Base-by-base conservation (phyloP, 1,284 basidiomycete genomes). In the Trichosporon faecale region DNA sequence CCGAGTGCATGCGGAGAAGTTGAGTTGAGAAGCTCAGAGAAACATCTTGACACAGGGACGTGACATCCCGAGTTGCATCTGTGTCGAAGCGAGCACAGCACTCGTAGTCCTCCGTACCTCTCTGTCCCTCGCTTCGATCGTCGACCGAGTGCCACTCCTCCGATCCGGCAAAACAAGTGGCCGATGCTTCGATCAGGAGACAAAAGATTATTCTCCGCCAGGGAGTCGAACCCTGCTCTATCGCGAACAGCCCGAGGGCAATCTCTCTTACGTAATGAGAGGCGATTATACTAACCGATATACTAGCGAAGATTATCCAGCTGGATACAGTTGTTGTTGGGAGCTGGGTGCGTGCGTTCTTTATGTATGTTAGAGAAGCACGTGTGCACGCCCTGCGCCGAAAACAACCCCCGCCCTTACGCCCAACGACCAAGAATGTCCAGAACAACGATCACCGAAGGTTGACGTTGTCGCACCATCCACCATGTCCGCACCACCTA, bases 401-500 rank as follows among this genome's bases (percentile, higher is more conserved):
- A 11, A 44, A 44, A 14, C 40, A 44, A 33, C 5, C 33, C 9
- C 33, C 40, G 40, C 16, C 3, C 40, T 3, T 18, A 14, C 3
- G 3, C 40, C 9, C 7, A 55, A 55, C 21, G 11, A 25, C 18
- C n/a, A n/a, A n/a, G n/a, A n/a, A n/a, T n/a, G n/a, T n/a, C n/a
- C n/a, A n/a, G n/a, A n/a, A n/a, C n/a, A n/a, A n/a, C n/a, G n/a
- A n/a, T n/a, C 55, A 29, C 14, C 9, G 16, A 29, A 23, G 27
- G 16, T 8, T 18, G 12, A 31, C 27, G 57, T 61, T 31, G 57
- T 33, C 57, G 29, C 57, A 31, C n/a, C 57, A 61, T 61, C 57
- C 57, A 61, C 57, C 57, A 61, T 61, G 57, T 61, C 57, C 57
- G 57, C 57, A 9, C 57, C 57, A 31, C 57, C 57, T n/a, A 61